Base-by-base conservation (phyloP, 2,329 filamentous ascomycete genomes). In the Microascus cirrosus region DNA sequence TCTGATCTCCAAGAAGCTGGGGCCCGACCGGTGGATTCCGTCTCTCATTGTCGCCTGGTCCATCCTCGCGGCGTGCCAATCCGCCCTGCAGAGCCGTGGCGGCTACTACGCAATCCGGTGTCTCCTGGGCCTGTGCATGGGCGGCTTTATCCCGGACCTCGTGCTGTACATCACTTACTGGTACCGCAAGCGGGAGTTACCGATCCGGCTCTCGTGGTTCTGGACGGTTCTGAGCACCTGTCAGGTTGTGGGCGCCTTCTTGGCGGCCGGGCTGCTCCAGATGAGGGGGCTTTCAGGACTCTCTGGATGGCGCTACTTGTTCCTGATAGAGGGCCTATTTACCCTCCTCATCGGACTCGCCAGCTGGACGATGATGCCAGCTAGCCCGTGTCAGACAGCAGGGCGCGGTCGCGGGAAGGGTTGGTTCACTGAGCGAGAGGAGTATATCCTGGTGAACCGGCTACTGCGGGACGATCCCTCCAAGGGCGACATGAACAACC, bases 401-500 rank as follows among this genome's bases (percentile, higher is more conserved):
- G 78, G 73, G 53, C 81, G 78, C 77, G 81, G 80, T 63, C 76
- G 81, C 12, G 80, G 80, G 12, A 77, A 79, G 57, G 83, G 83
- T 1, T 86, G 82, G 79, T 86, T 86, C 66, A 78, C 64, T 2
- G 79, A 84, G 52, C 75, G 75, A 2, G 83, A 85, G 59, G 81
- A 86, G 63, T 72, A 73, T 56, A 86, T 86, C 62, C 77, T 85
- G 60, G 80, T 86, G 28, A 86, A 85, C 62, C 73, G 82, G 1
- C 71, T 82, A 11, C 70, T 77, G 5, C 77, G 83, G 1, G 83
- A 86, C 59, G 83, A 85, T 58, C 82, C 82, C 1, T 77, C 74
- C 59, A 83, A 83, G 64, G 79, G 78, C 11, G 79, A 81, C 60
- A 83, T 85, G 79, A 79, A 84, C 66, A 84, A 84, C 63, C 72